Evolutionary conservation across 805 yeast genomes (phyloP), one percentile per base, ranked within the genome.

Genomic region (Candida sithepensis): DNA sequence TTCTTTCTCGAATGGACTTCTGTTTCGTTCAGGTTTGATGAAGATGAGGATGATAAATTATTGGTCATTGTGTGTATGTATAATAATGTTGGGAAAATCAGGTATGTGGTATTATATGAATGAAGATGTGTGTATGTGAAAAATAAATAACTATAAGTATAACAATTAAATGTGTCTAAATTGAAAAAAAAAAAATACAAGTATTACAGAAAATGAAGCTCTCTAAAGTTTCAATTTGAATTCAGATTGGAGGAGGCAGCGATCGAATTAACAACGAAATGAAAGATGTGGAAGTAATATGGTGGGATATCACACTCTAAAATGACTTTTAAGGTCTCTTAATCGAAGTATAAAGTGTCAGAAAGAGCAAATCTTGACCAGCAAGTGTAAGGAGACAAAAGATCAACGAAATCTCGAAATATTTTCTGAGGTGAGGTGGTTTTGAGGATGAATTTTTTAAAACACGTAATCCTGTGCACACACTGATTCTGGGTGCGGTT

Each of bases 111-210:
- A 30, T 5, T 23, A 13, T 39, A 13, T n/a, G 24, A 9, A 36
- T 9, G 8, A 14, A 18, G 21, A 14, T 23, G 18, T 14, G 23
- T 39, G 20, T 39, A 39, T 39, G n/a, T 39, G 26, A n/a, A 39
- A 22, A 38, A 38, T 38, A 19, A 38, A 38, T 38, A 38, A 38
- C 10, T 19, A 38, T n/a, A n/a, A n/a, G n/a, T n/a, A n/a, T n/a
- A 38, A 5, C 5, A 38, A 38, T 8, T 36, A 36, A 36, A 21
- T 30, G 14, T 30, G 34, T 12, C 34, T 30, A 26, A 8, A 30
- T 30, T 30, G 34, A 12, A 8, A 12, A 12, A 12, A 30, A 12
- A 30, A 30, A 30, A 30, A 30, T 12, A 30, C 34, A 30, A 30
- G 34, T 30, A 14, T 30, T 24, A 24, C 28, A 24, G 10, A 24